Evolutionary conservation across 1,284 basidiomycete species (phyloP), one percentile per base, ranked within the genome.

Genomic region (Tilletia horrida): DNA sequence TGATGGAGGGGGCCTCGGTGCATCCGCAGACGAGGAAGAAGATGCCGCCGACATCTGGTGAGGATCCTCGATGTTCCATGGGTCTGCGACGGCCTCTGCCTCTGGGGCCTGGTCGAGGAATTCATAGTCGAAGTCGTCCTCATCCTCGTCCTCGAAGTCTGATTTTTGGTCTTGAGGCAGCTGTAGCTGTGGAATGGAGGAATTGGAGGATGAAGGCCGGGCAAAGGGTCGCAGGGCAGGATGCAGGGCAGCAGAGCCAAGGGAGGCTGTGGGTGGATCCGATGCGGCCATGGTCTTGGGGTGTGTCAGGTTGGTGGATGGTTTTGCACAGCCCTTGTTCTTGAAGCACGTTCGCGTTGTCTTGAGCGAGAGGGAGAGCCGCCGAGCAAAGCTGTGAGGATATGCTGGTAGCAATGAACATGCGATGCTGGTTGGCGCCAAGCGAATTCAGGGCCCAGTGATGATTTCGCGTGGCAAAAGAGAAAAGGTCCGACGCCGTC

Each of bases 191-290:
- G 21, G n/a, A 27, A 14, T 52, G 13, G 50, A 52, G 25, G 50
- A 52, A 21, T 16, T 21, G 23, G 50, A 52, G 21, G 50, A 52
- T 21, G 45, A 48, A 18, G 45, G 18, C 14, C 29, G 27, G 29
- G 18, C 55, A 59, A 59, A 59, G 55, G 55, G 55, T 35, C 55
- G 27, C 9, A 59, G 55, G 27, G 55, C 55, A 6, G n/a, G 21
- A 27, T 55, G 50, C 21, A 27, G n/a, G 25, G 18, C 50, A 7
- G 25, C 6, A 27, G 50, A 52, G 50, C 50, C 50, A 52, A 52
- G 50, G 14, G n/a, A 25, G 50, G 50, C 50, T 52, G 50, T 52
- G 50, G 50, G 25, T 21, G 21, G 23, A 25, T 25, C 23, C 11
- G 35, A 40, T 52, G 50, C 50, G 21, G 50, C 50, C 50, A 52